Percentiles rank a stretch among this genome's conserved stretches.
Evolutionary conservation across 2,329 filamentous ascomycete genomes (phyloP).

Genomic region (Akanthomyces muscarius): DNA sequence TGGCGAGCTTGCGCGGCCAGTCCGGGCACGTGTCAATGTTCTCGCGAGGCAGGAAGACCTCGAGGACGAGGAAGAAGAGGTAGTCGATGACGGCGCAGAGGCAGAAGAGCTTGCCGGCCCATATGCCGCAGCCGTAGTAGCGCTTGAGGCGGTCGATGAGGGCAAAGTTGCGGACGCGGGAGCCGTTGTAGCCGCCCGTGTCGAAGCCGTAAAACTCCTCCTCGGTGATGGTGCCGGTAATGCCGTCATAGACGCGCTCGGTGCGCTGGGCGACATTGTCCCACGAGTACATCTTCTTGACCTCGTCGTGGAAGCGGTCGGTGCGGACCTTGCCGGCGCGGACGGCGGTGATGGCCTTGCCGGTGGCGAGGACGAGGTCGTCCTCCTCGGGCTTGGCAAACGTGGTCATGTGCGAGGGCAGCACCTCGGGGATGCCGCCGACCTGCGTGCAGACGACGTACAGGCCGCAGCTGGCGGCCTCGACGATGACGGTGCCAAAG

Average conservation of each 20-base stretch:
- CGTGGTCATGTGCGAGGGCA: constrained; percentile 94
- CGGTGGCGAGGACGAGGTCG: constrained; percentile 84
- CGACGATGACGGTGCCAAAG: constrained; percentile 96
- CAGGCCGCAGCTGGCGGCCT: constrained; percentile 90
- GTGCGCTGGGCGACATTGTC: constrained; percentile 90
- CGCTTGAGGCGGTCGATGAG: constrained; percentile 92
- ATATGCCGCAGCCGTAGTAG: constrained; percentile 97
- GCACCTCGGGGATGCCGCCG: constrained; percentile 92
- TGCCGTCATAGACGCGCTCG: constrained; percentile 91
- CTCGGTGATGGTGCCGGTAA: constrained; percentile 79
- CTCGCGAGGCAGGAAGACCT: constrained; percentile 79
- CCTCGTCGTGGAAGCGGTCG: constrained; percentile 92
- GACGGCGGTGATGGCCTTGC: constrained; percentile 80
- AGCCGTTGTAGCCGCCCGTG: constrained; percentile 63
- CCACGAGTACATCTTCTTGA: constrained; percentile 99
- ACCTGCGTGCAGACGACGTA: constrained; percentile 97
- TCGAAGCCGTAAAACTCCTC: constrained; percentile 86
- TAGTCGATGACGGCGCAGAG: constrained; percentile 94
- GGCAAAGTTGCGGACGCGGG: constrained; percentile 78
- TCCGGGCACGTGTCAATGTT: constrained; percentile 85
- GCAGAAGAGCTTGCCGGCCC: constrained; percentile 97
- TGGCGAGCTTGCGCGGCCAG: constrained; percentile 73
- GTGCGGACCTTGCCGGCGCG: constrained; percentile 84
- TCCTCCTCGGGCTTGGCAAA: constrained; percentile 97
- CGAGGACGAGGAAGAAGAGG: constrained; percentile 80